A percentile compares a stretch with the other conserved stretches of the same genome.
Evolutionary conservation across 345 rosid genomes (phyloP).

Genomic region (Acer negundo): DNA sequence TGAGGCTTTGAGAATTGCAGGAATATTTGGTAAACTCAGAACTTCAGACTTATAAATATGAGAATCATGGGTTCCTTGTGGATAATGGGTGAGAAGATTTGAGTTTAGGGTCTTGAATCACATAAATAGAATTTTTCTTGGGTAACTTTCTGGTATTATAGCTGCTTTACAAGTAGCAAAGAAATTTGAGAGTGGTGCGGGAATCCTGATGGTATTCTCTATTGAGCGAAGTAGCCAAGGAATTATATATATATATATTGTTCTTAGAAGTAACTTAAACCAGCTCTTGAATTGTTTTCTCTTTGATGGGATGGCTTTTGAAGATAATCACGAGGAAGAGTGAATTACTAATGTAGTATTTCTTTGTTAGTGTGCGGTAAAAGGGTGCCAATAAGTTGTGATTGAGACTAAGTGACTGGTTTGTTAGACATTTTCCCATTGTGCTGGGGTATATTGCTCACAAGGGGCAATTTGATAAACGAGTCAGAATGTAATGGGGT

Average conservation of each 20-base stretch:
- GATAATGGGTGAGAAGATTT: background rate
- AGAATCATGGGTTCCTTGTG: background rate
- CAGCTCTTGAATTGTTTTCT: background rate
- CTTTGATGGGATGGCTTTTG: background rate
- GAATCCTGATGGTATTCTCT: background rate
- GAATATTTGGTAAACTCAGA: slow-evolving; percentile 1
- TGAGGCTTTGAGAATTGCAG: background rate
- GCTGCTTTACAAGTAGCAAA: background rate
- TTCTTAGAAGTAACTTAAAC: background rate
- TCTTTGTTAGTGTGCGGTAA: background rate
- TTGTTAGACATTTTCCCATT: background rate
- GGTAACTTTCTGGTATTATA: background rate
- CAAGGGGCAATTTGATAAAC: background rate
- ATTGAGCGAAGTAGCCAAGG: background rate
- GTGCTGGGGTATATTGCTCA: background rate
- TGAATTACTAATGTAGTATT: background rate
- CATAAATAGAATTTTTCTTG: background rate
- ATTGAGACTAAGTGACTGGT: background rate
- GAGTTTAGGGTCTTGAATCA: background rate
- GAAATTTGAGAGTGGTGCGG: background rate
- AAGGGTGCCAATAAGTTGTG: background rate
- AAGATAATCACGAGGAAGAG: background rate
- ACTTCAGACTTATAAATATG: background rate
- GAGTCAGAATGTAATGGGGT: background rate
- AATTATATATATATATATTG: background rate